Evolutionary conservation across 768 basidiomycete genomes (phyloP), one percentile per base, ranked within the genome.

Genomic region (Steccherinum ochraceum): DNA sequence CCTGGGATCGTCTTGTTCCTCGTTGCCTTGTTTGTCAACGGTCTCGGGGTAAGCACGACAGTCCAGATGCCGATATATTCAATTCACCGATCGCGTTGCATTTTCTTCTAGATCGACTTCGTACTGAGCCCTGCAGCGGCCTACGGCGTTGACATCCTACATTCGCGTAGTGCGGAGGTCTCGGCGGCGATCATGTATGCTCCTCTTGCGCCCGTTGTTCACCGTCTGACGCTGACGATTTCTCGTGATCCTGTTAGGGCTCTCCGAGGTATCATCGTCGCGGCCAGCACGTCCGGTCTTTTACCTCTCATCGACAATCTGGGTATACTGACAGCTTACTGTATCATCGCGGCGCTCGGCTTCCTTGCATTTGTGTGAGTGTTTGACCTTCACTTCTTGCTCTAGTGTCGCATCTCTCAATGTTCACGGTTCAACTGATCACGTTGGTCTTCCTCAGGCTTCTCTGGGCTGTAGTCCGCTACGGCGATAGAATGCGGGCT

Each of bases 81-180:
- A 16, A 35, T 35, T n/a, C n/a, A n/a, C n/a, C n/a, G n/a, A n/a
- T n/a, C n/a, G n/a, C n/a, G 30, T 35, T 35, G 7, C 30, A 35
- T 35, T 35, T 35, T 16, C n/a, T 39, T 3, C 25, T 42, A 85
- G 83, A 73, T 80, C 12, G 77, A 85, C 55, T 56, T 79, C 40
- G 73, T 78, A 11, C 67, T 85, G 40, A 74, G 74, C 5, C 83
- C 84, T 0, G 69, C 69, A 13, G 71, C 78, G 7, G 72, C 84
- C 4, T 86, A 85, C 55, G 63, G 67, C 24, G 75, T 86, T 2
- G 86, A 87, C 54, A 64, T 85, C 16, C 55, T 86, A 64, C 83
- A 79, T 24, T 61, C 69, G 24, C 72, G 74, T 23, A 85, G 84
- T 54, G 81, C 84, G 2, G 83, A 87, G 58, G 70, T 74, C n/a